A percentile compares a stretch with the other conserved stretches of the same genome.
phyloP scores from a whole-genome alignment of 192 early-diverging fungal genomes.

The Tieghemiomyces parasiticus region DNA sequence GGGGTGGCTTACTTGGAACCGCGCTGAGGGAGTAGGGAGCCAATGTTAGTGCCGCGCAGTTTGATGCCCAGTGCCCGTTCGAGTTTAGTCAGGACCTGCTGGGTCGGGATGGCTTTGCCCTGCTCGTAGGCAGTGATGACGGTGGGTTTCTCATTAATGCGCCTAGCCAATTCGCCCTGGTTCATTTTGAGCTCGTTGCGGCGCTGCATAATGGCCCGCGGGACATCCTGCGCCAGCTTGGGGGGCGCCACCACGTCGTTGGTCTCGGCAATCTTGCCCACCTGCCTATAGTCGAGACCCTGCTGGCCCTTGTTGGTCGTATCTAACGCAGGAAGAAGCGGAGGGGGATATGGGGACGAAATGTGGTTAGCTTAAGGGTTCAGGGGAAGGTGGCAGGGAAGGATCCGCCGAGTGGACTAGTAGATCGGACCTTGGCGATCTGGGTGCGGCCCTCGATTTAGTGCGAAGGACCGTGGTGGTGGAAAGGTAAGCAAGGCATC shows the following conservation, averaged over 20 bases:
- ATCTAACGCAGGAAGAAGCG: conserved; percentile 18
- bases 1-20: neutral
- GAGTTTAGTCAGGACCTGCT: conserved; percentile 77
- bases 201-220: conserved; percentile 73
- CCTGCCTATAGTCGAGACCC: conserved; percentile 45
- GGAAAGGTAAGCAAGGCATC: too few relatives aligned
- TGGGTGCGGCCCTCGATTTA: too few relatives aligned
- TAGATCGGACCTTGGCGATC: too few relatives aligned
- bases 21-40: conserved; percentile 28
- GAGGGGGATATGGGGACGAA: conserved; percentile 12
- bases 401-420: too few relatives aligned
- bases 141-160: conserved; percentile 86
- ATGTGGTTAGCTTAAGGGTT: too few relatives aligned
- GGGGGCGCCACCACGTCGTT: conserved; percentile 63
- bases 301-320: conserved; percentile 43
- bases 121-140: conserved; percentile 86
- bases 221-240: conserved; percentile 51
- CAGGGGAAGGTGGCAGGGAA: too few relatives aligned
- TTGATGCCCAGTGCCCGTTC: conserved; percentile 82
- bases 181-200: conserved; percentile 65
- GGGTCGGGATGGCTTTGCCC: conserved; percentile 75
- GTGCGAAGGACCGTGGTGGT: too few relatives aligned
- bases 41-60: conserved; percentile 65
- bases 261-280: conserved; percentile 78
- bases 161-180: conserved; percentile 79